Percentiles rank a stretch among this genome's conserved stretches.
phyloP scores from a whole-genome alignment of 208 protist genomes.

The Wallacemonas rigidus region DNA sequence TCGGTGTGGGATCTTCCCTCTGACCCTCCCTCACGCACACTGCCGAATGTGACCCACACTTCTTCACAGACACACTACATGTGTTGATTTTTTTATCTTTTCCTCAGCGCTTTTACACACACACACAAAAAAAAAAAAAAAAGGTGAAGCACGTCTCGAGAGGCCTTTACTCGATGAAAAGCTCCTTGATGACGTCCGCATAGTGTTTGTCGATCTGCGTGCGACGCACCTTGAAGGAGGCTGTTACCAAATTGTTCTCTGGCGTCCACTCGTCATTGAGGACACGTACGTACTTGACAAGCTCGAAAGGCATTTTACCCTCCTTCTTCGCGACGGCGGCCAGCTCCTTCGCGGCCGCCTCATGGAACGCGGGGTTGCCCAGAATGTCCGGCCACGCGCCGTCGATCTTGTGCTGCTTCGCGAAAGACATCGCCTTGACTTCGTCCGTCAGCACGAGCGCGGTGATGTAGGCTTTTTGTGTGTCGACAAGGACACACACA shows the following conservation, averaged over 20 bases:
- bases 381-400: slow-evolving; percentile 46
- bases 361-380: slow-evolving; percentile 31
- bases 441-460: slow-evolving; percentile 73
- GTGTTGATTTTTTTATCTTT: too few species aligned
- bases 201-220: slow-evolving; percentile 66
- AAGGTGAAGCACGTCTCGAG: not conserved
- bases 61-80: too few species aligned
- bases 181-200: slow-evolving; percentile 50
- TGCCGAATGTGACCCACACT: too few species aligned
- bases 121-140: slow-evolving; percentile 6
- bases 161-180: slow-evolving; percentile 46
- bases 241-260: slow-evolving; percentile 82
- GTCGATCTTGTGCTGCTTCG: slow-evolving; percentile 31
- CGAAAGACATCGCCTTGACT: slow-evolving; percentile 53
- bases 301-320: slow-evolving; percentile 74
- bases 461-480: slow-evolving; percentile 56
- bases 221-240: slow-evolving; percentile 80
- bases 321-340: slow-evolving; percentile 41
- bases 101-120: not conserved
- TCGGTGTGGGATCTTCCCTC: too few species aligned
- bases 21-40: too few species aligned
- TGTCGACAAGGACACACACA: slow-evolving; percentile 66
- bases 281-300: slow-evolving; percentile 48
- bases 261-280: slow-evolving; percentile 84
- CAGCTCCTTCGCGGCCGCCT: slow-evolving; percentile 32